Percentiles rank a stretch among this genome's conserved stretches.
These are phyloP conservation scores for Tuber indicum DNA, from an alignment of 495 filamentous ascomycete genomes.

Conservation along the genomic window DNA sequence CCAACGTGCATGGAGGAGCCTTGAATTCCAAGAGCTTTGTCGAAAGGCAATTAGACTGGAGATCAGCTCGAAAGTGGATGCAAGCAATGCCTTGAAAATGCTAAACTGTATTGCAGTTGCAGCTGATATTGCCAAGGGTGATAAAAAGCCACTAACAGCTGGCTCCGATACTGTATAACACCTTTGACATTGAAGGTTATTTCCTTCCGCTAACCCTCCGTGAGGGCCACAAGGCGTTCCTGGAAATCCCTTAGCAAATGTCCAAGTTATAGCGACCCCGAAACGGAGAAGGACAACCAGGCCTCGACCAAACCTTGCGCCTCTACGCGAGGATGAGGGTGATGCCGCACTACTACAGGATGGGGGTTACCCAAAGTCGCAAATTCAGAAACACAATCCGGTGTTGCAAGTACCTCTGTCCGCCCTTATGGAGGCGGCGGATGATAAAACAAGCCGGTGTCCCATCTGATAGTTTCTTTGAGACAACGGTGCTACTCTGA, in stretches of 20 bases:
- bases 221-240: constrained; percentile 60
- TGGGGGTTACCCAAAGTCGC: constrained; percentile 6
- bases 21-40: constrained; percentile 56
- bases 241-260: constrained; percentile 50
- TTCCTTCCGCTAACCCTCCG: constrained; percentile 24
- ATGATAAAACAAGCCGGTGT: constrained; percentile 13
- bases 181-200: constrained; percentile 33
- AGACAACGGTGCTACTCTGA: constrained; percentile 16
- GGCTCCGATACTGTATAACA: constrained; percentile 30
- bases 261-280: constrained; percentile 75
- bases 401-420: constrained; percentile 23
- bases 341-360: neutral
- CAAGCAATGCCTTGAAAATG: constrained; percentile 74
- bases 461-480: constrained; percentile 21
- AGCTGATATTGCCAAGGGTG: constrained; percentile 62
- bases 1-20: constrained; percentile 48
- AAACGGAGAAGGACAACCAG: constrained; percentile 40
- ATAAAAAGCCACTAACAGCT: constrained; percentile 53
- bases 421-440: neutral
- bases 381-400: neutral
- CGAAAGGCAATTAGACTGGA: constrained; percentile 59
- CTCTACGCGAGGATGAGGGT: constrained; percentile 5
- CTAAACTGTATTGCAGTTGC: constrained; percentile 77
- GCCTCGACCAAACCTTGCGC: constrained; percentile 10
- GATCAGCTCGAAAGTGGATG: constrained; percentile 62